Evolutionary conservation across 805 yeast genomes (phyloP).

Genomic region (Monosporozyma servazzii): DNA sequence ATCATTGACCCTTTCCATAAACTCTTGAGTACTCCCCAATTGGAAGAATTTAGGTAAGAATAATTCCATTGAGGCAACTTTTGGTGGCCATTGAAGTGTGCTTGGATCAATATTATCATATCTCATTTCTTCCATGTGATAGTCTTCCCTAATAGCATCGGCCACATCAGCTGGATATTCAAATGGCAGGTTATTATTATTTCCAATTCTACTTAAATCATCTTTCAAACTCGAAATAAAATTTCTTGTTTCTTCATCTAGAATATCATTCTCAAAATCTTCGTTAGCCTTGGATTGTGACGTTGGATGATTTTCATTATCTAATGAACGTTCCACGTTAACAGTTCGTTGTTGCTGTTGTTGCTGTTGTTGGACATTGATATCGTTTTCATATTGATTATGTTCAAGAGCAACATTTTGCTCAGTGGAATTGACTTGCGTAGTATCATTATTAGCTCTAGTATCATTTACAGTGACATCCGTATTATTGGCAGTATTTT

Average conservation of each 20-base stretch:
- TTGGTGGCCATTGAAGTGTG: conserved; percentile 29
- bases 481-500: background rate
- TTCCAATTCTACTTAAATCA: conserved; percentile 21
- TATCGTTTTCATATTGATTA: background rate
- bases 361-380: background rate
- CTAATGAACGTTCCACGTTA: conserved; percentile 2
- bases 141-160: conserved; percentile 27
- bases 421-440: background rate
- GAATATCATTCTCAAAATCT: conserved; percentile 30
- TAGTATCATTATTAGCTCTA: background rate
- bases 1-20: conserved; percentile 31
- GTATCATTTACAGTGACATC: conserved; percentile 2
- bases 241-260: conserved; percentile 30
- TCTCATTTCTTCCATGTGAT: conserved; percentile 22
- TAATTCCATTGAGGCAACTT: conserved; percentile 23
- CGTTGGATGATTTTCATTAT: background rate
- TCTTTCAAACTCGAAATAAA: conserved; percentile 27
- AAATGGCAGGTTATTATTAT: conserved; percentile 15
- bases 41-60: conserved; percentile 29
- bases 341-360: conserved; percentile 4
- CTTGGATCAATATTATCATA: conserved; percentile 24
- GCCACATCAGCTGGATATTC: conserved; percentile 30
- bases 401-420: background rate
- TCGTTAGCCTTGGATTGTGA: background rate
- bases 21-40: conserved; percentile 21